phyloP scores from a whole-genome alignment of 2,329 filamentous ascomycete species.

The Alternaria solani region DNA sequence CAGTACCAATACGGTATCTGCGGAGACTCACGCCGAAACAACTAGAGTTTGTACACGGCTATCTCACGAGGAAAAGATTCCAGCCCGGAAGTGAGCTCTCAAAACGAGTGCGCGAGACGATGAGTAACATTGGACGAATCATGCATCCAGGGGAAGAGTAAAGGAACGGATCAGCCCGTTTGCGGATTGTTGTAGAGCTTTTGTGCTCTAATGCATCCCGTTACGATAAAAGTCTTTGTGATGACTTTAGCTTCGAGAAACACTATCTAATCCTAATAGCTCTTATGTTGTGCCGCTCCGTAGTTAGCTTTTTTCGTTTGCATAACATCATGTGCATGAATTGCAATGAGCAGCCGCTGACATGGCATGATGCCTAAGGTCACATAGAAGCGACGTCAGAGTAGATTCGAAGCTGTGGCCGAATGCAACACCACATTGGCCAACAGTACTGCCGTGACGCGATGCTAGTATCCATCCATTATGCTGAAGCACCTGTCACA shows the following conservation, averaged over 20 bases:
- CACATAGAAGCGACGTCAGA: no score
- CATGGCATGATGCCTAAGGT: no score
- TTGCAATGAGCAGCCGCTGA: neutral
- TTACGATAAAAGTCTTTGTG: no score
- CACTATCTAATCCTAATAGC: accelerated
- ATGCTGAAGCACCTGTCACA: no score
- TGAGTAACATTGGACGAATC: neutral
- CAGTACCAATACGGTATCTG: neutral
- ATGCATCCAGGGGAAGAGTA: neutral
- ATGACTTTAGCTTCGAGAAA: neutral
- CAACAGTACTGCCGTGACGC: no score
- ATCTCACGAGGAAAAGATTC: neutral
- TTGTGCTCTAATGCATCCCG: neutral
- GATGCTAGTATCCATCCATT: no score
- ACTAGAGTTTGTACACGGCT: neutral
- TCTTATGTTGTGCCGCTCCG: neutral
- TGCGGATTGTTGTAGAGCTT: neutral
- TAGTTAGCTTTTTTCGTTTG: neutral
- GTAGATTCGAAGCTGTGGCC: no score
- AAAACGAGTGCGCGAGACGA: neutral
- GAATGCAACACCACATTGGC: no score
- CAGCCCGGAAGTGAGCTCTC: neutral
- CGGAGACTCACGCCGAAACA: neutral
- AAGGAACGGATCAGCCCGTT: neutral
- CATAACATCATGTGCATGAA: neutral